A percentile compares a stretch with the other conserved stretches of the same genome.
phyloP scores from a whole-genome alignment of 305 asterid genomes.

The Fraxinus sp. region DNA sequence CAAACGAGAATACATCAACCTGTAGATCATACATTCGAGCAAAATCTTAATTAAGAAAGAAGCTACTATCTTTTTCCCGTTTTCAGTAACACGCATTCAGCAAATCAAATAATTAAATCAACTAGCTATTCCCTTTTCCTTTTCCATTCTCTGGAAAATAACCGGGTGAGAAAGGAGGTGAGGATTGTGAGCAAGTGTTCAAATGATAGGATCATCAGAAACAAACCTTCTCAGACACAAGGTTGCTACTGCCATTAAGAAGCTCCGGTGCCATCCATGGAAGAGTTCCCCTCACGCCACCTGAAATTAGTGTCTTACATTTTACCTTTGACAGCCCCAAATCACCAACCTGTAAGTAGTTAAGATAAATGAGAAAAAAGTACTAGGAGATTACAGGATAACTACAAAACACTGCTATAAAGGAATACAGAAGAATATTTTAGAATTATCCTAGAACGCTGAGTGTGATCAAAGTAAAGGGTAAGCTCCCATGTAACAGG shows the following conservation, averaged over 20 bases:
- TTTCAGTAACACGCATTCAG: background rate
- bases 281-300: slow-evolving; percentile 93
- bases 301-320: slow-evolving; percentile 74
- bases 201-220: slow-evolving; percentile 1
- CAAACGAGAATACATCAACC: slow-evolving; percentile 95
- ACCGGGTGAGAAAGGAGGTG: background rate
- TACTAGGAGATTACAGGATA: background rate
- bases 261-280: slow-evolving; percentile 98
- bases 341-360: slow-evolving; percentile 69
- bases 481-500: background rate
- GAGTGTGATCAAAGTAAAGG: background rate
- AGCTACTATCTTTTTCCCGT: background rate
- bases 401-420: background rate
- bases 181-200: background rate
- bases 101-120: background rate
- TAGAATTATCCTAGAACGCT: background rate
- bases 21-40: slow-evolving; percentile 23
- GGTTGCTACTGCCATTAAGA: slow-evolving; percentile 83
- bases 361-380: slow-evolving; percentile 15
- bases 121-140: background rate
- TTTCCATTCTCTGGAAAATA: background rate
- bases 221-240: slow-evolving; percentile 77
- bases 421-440: background rate
- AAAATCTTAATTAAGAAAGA: slow-evolving; percentile 10
- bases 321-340: slow-evolving; percentile 84